Conservation (phyloP, 31 red algal species). For the Asparagopsis taxiformis region DNA sequence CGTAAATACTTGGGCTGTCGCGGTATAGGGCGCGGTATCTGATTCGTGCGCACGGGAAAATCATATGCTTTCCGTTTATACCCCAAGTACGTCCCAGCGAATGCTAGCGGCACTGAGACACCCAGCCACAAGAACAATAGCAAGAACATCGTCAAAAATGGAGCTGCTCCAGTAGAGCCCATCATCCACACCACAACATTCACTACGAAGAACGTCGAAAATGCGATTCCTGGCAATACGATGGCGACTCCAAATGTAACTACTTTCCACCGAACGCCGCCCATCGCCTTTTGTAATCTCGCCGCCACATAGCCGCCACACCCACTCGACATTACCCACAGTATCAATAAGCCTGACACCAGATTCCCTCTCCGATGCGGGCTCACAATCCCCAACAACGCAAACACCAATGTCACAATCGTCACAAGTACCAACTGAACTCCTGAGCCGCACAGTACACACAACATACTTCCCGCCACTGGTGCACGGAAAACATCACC, state of each 20-base stretch:
- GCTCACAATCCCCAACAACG: slow-evolving; percentile 80
- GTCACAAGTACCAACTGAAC: slow-evolving; percentile 71
- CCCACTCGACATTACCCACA: slow-evolving; percentile 78
- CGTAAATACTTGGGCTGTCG: slow-evolving; percentile 60
- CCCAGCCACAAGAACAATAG: slow-evolving; percentile 89
- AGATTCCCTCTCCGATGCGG: slow-evolving; percentile 83
- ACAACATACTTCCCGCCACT: slow-evolving; percentile 52
- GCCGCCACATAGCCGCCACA: slow-evolving; percentile 81
- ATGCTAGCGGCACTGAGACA: slow-evolving; percentile 82
- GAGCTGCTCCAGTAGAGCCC: slow-evolving; percentile 80
- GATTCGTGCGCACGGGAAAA: slow-evolving; percentile 92
- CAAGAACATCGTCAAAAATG: slow-evolving; percentile 77
- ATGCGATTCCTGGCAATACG: slow-evolving; percentile 80
- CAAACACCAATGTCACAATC: slow-evolving; percentile 60
- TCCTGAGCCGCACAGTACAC: slow-evolving; percentile 80
- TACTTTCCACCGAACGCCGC: slow-evolving; percentile 74
- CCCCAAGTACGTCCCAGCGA: slow-evolving; percentile 82
- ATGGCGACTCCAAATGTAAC: slow-evolving; percentile 78
- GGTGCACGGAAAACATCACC: slow-evolving; percentile 96
- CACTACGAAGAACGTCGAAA: slow-evolving; percentile 79
- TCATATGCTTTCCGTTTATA: slow-evolving; percentile 68
- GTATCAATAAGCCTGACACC: slow-evolving; percentile 49
- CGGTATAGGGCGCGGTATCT: slow-evolving; percentile 88
- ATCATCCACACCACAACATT: slow-evolving; percentile 90
- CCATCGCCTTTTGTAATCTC: slow-evolving; percentile 77